Percentiles rank a stretch among this genome's conserved stretches.
Evolutionary conservation across 306 rosid species (phyloP).

Genomic region (Gleditsia sinensis): DNA sequence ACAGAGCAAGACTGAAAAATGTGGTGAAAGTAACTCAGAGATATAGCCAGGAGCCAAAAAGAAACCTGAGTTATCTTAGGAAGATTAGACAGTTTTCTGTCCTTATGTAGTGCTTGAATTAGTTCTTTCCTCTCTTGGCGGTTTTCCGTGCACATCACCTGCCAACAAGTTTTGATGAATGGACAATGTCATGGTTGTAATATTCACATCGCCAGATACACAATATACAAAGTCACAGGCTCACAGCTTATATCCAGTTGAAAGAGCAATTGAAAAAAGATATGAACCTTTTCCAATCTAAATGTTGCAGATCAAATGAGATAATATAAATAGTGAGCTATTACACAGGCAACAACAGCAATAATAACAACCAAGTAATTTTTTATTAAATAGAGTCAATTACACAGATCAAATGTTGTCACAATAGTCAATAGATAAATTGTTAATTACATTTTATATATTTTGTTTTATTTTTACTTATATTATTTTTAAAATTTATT

Average conservation of each 20-base stretch:
- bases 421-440: too few species aligned
- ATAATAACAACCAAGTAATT: too few species aligned
- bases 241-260: neutral
- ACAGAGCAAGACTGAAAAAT: slow-evolving; percentile 10
- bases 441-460: too few species aligned
- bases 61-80: slow-evolving; percentile 83
- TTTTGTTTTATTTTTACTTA: too few species aligned
- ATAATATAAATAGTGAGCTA: neutral
- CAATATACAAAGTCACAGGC: neutral
- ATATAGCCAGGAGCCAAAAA: neutral
- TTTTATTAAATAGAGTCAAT: too few species aligned
- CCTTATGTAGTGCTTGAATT: slow-evolving; percentile 62
- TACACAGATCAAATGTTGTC: too few species aligned
- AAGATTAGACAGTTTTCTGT: slow-evolving; percentile 66
- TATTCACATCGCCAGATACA: neutral
- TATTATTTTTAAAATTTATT: too few species aligned
- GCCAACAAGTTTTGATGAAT: slow-evolving; percentile 27
- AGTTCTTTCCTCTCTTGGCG: slow-evolving; percentile 69
- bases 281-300: neutral
- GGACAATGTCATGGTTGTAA: neutral
- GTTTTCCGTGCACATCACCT: slow-evolving; percentile 76
- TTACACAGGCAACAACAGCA: neutral
- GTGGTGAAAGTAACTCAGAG: neutral
- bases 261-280: neutral
- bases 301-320: slow-evolving; percentile 22